Conservation (phyloP, 2,329 filamentous ascomycete genomes). For the Ophiobolus disseminans region DNA sequence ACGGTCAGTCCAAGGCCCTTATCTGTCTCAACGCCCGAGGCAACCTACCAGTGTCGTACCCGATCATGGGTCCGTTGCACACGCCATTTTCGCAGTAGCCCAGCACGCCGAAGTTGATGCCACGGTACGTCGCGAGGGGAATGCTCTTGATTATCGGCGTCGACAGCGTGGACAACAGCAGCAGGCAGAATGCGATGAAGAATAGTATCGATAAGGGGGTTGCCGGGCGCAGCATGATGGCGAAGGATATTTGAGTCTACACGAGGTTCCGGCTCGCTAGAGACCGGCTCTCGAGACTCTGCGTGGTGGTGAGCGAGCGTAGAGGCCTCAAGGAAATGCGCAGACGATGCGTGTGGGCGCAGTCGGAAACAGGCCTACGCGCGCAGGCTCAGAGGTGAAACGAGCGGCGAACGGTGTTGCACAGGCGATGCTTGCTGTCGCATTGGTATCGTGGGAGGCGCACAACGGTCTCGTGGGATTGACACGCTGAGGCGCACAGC, state of each 20-base stretch:
- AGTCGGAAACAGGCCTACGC: conserved; percentile 32
- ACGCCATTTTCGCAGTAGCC: conserved; percentile 74
- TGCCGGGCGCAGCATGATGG: conserved; percentile 84
- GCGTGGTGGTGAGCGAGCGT: conserved; percentile 21
- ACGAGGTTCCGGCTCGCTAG: conserved; percentile 37
- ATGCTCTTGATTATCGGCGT: conserved; percentile 87
- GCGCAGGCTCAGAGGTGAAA: conserved; percentile 33
- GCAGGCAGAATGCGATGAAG: conserved; percentile 80
- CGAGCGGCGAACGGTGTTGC: conserved; percentile 38
- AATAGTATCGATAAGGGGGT: conserved; percentile 89
- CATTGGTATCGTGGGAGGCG: conserved; percentile 29
- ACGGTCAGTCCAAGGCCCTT: conserved; percentile 20
- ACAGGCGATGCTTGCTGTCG: conserved; percentile 36
- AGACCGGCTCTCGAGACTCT: conserved; percentile 39
- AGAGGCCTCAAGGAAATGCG: conserved; percentile 10
- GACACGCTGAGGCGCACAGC: conserved; percentile 19
- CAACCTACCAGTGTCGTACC: conserved; percentile 81
- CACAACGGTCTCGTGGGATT: conserved; percentile 5
- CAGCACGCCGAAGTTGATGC: conserved; percentile 88
- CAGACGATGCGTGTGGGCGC: conserved; percentile 16
- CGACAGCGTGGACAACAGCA: conserved; percentile 88
- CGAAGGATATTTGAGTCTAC: conserved; percentile 29
- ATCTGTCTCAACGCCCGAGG: neutral
- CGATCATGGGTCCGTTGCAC: conserved; percentile 79
- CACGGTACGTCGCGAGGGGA: conserved; percentile 77